Conservation (phyloP, 345 rosid genomes). For the Physaria fendleri region DNA sequence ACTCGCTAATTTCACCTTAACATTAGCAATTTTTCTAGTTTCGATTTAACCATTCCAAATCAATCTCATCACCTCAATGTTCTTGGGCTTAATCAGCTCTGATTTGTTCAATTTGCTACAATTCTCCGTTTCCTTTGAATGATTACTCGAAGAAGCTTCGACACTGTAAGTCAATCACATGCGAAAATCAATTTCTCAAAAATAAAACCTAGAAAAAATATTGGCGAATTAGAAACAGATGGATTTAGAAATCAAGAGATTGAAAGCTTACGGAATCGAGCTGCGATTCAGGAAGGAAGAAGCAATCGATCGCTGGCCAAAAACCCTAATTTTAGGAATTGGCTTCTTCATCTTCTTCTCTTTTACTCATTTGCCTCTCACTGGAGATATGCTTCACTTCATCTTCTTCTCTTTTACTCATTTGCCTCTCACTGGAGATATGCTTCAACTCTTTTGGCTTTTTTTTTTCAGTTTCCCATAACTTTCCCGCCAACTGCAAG, state of each 20-base stretch:
- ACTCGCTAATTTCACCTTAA: neutral
- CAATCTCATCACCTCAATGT: conserved; percentile 36
- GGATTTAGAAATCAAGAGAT: neutral
- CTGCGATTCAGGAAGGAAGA: conserved; percentile 34
- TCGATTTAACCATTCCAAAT: neutral
- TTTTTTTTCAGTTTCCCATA: no score
- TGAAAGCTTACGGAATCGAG: conserved; percentile 39
- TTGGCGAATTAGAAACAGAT: neutral
- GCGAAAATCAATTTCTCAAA: no score
- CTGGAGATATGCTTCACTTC: neutral
- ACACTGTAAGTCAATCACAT: conserved; percentile 12
- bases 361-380: neutral
- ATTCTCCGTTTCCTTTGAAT: no score
- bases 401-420: no score
- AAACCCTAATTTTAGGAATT: conserved; percentile 38
- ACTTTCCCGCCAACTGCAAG: conserved; percentile 19
- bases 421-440: neutral
- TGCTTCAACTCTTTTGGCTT: neutral
- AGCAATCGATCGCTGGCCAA: conserved; percentile 57
- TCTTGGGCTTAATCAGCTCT: conserved; percentile 28
- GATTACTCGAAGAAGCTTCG: conserved; percentile 1
- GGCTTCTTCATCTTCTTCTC: conserved; percentile 31
- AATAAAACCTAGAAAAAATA: neutral
- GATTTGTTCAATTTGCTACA: conserved; percentile 45
- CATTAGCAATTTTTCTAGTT: neutral